Evolutionary conservation across 1,284 basidiomycete species (phyloP).

Genomic region (Irpex sp.): DNA sequence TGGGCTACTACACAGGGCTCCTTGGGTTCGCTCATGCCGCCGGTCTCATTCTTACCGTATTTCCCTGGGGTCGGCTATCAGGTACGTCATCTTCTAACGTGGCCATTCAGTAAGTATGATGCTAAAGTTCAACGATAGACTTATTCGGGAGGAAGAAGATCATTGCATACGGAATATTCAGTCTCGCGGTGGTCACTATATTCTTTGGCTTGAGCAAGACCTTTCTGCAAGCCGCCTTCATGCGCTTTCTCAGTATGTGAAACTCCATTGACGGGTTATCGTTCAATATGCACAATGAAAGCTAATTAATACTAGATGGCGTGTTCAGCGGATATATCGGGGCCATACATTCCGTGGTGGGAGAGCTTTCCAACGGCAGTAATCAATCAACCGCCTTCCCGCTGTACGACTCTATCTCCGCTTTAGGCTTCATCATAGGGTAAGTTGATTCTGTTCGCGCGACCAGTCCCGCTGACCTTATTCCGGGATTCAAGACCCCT

Average conservation of each 20-base stretch:
- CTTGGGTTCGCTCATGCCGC: conserved; percentile 15
- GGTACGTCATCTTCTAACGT: conserved; percentile 17
- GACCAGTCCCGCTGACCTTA: neutral
- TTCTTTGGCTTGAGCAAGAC: conserved; percentile 55
- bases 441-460: conserved; percentile 18
- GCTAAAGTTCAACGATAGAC: conserved; percentile 32
- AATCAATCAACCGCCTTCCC: conserved; percentile 63
- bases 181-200: conserved; percentile 46
- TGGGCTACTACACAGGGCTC: conserved; percentile 32
- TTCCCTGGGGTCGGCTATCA: conserved; percentile 32
- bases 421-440: conserved; percentile 60
- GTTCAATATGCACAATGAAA: no score
- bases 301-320: conserved; percentile 16
- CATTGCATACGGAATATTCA: conserved; percentile 50
- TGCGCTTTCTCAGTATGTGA: conserved; percentile 36
- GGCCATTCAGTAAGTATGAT: neutral
- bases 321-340: conserved; percentile 57
- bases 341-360: conserved; percentile 57
- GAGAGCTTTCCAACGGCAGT: conserved; percentile 63
- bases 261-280: no score
- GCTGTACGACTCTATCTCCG: conserved; percentile 58
- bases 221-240: conserved; percentile 40
- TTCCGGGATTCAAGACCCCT: conserved; percentile 41
- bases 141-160: conserved; percentile 57
- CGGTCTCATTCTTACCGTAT: conserved; percentile 28